A percentile compares a stretch with the other conserved stretches of the same genome.
Evolutionary conservation across 768 basidiomycete species (phyloP).

Genomic region (Lentinula edodes): DNA sequence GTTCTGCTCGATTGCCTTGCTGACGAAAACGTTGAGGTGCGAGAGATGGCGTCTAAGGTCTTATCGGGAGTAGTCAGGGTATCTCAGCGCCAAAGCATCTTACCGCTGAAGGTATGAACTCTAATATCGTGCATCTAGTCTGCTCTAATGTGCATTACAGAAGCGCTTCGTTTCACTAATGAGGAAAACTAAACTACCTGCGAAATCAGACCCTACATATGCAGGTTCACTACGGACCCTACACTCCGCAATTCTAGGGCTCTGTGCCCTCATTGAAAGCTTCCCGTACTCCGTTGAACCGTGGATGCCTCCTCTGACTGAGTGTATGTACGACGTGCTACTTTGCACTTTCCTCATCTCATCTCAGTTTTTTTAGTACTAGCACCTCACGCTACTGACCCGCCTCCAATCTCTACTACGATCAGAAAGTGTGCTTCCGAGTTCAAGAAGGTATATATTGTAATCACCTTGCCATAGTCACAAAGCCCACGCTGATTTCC

Average conservation of each 20-base stretch:
- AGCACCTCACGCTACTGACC: slow-evolving; percentile 76
- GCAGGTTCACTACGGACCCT: slow-evolving; percentile 66
- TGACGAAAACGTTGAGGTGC: slow-evolving; percentile 90
- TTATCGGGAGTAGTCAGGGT: slow-evolving; percentile 84
- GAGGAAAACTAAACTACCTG: slow-evolving; percentile 57
- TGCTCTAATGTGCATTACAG: slow-evolving; percentile 29
- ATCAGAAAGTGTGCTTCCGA: slow-evolving; percentile 82
- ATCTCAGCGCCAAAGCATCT: slow-evolving; percentile 83
- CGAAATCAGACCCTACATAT: slow-evolving; percentile 64
- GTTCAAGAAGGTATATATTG: slow-evolving; percentile 65
- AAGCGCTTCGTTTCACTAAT: slow-evolving; percentile 74
- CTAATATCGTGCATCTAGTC: neutral
- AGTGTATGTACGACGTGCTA: slow-evolving; percentile 40
- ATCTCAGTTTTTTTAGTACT: slow-evolving; percentile 40
- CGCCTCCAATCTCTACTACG: slow-evolving; percentile 85
- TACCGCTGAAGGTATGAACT: slow-evolving; percentile 65
- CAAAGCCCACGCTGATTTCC: neutral
- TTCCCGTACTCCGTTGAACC: slow-evolving; percentile 92
- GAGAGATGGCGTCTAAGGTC: slow-evolving; percentile 85
- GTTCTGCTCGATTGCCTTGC: slow-evolving; percentile 77
- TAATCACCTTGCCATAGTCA: neutral
- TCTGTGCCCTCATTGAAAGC: slow-evolving; percentile 87
- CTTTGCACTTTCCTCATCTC: neutral
- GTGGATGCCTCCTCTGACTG: slow-evolving; percentile 82
- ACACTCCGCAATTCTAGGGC: slow-evolving; percentile 86